These are phyloP conservation scores for Zymoseptoria passerinii DNA, from an alignment of 2,329 filamentous ascomycete genomes.

Conservation along the genomic window DNA sequence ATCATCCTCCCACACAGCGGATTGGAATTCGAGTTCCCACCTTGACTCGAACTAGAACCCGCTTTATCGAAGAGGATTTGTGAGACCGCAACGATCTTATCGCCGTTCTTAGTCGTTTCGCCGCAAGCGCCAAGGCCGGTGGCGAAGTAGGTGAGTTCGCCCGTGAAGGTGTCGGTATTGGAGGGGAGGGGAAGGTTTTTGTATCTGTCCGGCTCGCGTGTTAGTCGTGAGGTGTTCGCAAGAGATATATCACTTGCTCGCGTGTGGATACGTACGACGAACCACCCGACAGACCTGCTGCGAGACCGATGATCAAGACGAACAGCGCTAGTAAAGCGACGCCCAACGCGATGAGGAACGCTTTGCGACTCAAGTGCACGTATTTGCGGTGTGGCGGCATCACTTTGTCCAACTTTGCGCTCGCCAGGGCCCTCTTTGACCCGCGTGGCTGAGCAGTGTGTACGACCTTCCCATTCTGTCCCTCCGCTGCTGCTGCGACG, in stretches of 20 bases:
- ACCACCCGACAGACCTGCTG: conserved; percentile 28
- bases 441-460: background rate
- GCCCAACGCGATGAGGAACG: conserved; percentile 31
- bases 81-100: conserved; percentile 59
- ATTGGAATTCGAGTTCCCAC: conserved; percentile 51
- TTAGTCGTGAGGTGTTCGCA: background rate
- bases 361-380: conserved; percentile 32
- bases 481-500: conserved; percentile 10
- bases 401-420: conserved; percentile 26
- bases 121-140: conserved; percentile 64
- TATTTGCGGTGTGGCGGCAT: conserved; percentile 34
- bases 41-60: conserved; percentile 36
- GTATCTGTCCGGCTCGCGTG: conserved; percentile 11
- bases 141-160: conserved; percentile 62
- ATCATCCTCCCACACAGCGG: conserved; percentile 60
- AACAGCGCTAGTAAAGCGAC: conserved; percentile 29
- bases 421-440: background rate
- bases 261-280: background rate
- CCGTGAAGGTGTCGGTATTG: conserved; percentile 46
- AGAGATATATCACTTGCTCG: background rate
- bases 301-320: conserved; percentile 36
- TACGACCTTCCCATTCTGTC: background rate
- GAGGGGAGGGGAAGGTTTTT: conserved; percentile 45
- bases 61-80: conserved; percentile 55
- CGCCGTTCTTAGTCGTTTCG: conserved; percentile 42